Evolutionary conservation across 768 basidiomycete species (phyloP).

Genomic region (Tremella mesenterica): DNA sequence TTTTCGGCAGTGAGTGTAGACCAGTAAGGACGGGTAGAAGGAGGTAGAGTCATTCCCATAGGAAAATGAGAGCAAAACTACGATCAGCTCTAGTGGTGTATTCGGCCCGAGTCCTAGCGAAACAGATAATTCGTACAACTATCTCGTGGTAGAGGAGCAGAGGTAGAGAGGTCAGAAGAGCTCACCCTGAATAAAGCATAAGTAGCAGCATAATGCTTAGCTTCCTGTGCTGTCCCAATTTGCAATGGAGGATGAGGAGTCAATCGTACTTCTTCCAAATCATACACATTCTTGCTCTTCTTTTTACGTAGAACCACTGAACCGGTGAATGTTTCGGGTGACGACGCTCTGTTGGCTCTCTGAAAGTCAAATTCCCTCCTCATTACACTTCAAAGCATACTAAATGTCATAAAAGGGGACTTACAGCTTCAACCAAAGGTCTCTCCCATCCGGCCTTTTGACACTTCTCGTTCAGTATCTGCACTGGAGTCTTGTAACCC

Average conservation of each 20-base stretch:
- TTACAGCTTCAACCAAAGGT: slow-evolving; percentile 67
- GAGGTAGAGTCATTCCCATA: slow-evolving; percentile 57
- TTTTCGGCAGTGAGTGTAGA: slow-evolving; percentile 62
- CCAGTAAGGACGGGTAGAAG: slow-evolving; percentile 83
- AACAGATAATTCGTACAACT: neutral
- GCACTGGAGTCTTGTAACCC: slow-evolving; percentile 76
- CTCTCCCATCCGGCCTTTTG: slow-evolving; percentile 86
- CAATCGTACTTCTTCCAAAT: slow-evolving; percentile 61
- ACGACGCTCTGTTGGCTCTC: slow-evolving; percentile 22
- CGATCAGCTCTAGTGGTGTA: too few relatives aligned
- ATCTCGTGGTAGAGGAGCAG: neutral
- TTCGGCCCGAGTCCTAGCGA: neutral
- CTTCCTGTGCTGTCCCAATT: slow-evolving; percentile 63
- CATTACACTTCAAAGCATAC: neutral
- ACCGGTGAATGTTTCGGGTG: slow-evolving; percentile 50
- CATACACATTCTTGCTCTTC: slow-evolving; percentile 59
- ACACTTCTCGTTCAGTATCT: slow-evolving; percentile 75
- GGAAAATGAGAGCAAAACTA: slow-evolving; percentile 41
- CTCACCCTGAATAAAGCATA: slow-evolving; percentile 76
- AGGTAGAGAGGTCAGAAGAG: neutral
- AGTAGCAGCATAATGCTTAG: slow-evolving; percentile 83
- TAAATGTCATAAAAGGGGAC: slow-evolving; percentile 13
- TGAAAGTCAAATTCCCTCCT: neutral
- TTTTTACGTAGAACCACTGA: slow-evolving; percentile 58
- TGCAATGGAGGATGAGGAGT: slow-evolving; percentile 65